A percentile compares a stretch with the other conserved stretches of the same genome.
Conservation (phyloP, 148 eudicot species). For the Rhododendron henanense region DNA sequence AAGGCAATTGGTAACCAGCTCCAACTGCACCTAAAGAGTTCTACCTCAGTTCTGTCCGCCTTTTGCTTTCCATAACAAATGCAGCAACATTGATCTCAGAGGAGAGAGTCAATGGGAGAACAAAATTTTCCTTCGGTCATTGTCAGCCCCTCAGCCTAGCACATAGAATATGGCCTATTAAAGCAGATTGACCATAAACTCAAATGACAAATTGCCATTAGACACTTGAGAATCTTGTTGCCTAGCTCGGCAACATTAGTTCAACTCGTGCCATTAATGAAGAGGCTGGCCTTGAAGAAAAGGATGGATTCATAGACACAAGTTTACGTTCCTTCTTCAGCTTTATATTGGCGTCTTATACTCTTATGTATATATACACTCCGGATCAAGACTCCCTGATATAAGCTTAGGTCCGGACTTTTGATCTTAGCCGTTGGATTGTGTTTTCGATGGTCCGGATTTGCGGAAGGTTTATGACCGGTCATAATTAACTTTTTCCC, state of each 20-base stretch:
- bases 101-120: neutral
- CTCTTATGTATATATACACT: no score
- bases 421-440: no score
- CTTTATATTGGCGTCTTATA: neutral
- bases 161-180: neutral
- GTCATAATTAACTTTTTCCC: no score
- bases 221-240: neutral
- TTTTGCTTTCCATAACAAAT: neutral
- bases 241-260: neutral
- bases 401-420: no score
- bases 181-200: neutral
- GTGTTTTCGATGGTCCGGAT: no score
- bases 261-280: neutral
- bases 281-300: constrained; percentile 1
- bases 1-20: neutral
- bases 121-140: neutral
- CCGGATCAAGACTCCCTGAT: no score
- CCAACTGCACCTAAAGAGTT: neutral
- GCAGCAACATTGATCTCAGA: neutral
- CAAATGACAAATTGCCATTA: neutral
- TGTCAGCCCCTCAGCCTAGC: neutral
- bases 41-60: neutral
- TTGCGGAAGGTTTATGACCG: no score
- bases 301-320: neutral
- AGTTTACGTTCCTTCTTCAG: neutral